These are phyloP conservation scores for Linum lewisii DNA, from an alignment of 345 rosid species.

Conservation along the genomic window DNA sequence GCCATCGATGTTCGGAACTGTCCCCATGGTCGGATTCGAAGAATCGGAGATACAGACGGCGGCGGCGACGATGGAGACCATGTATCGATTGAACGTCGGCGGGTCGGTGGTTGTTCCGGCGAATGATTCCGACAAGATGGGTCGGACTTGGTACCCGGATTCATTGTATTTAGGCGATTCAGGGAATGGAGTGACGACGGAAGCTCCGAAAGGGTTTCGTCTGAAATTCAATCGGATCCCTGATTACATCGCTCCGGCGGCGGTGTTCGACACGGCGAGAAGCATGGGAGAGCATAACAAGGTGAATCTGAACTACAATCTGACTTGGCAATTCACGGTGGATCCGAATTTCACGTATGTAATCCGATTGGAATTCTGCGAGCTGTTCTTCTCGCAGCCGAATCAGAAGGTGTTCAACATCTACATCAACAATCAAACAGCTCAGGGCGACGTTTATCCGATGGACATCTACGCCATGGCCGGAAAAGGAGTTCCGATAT, in stretches of 20 bases:
- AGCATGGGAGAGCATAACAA: constrained; percentile 34
- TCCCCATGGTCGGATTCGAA: constrained; percentile 39
- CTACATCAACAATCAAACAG: constrained; percentile 52
- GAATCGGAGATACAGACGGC: constrained; percentile 29
- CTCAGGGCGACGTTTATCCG: constrained; percentile 25
- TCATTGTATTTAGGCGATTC: constrained; percentile 47
- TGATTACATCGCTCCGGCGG: constrained; percentile 35
- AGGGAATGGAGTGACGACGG: constrained; percentile 25
- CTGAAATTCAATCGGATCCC: constrained; percentile 37
- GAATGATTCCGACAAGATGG: constrained; percentile 46
- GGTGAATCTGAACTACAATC: constrained; percentile 38
- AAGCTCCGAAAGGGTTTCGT: constrained; percentile 4
- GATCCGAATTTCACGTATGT: constrained; percentile 63
- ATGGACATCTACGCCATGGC: constrained; percentile 57
- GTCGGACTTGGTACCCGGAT: constrained; percentile 67
- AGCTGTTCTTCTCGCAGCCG: constrained; percentile 35
- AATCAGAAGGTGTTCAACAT: constrained; percentile 64
- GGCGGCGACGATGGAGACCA: constrained; percentile 34
- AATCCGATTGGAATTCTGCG: constrained; percentile 71
- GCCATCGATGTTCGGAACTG: constrained; percentile 37
- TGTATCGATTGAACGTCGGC: constrained; percentile 63
- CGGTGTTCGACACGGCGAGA: constrained; percentile 55
- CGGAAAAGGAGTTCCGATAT: constrained; percentile 33
- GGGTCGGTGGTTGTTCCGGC: constrained; percentile 50
- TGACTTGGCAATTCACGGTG: constrained; percentile 65